phyloP scores from a whole-genome alignment of 768 basidiomycete genomes.

The Ramaria sp. region DNA sequence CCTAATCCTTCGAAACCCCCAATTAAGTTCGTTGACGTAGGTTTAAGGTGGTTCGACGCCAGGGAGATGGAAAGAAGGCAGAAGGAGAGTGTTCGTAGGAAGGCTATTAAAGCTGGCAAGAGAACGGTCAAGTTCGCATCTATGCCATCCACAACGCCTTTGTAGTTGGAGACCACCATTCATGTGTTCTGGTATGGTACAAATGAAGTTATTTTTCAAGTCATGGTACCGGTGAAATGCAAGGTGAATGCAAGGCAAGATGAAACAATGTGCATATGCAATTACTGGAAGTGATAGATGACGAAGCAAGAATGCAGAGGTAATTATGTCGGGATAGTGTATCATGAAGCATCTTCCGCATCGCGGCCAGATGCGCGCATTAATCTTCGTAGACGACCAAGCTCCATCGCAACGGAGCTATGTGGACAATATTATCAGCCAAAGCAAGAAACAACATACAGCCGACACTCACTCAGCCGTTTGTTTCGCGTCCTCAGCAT shows the following conservation, averaged over 20 bases:
- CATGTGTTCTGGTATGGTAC: no score
- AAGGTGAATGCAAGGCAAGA: no score
- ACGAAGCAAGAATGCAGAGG: background rate
- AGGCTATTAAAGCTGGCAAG: slow-evolving; percentile 23
- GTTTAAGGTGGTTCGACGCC: slow-evolving; percentile 54
- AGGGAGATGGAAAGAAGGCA: slow-evolving; percentile 42
- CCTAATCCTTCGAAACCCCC: slow-evolving; percentile 28
- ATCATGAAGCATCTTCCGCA: background rate
- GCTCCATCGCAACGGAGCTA: slow-evolving; percentile 51
- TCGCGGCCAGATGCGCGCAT: slow-evolving; percentile 33
- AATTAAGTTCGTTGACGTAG: slow-evolving; percentile 65
- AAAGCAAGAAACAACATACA: background rate
- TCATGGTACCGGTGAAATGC: no score
- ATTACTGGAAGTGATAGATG: background rate
- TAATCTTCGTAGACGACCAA: slow-evolving; percentile 58
- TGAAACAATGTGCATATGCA: background rate
- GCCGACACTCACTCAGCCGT: slow-evolving; percentile 53
- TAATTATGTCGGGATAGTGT: background rate
- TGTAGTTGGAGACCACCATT: no score
- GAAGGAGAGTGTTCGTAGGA: slow-evolving; percentile 38
- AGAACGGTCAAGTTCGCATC: background rate
- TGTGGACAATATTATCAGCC: slow-evolving; percentile 7
- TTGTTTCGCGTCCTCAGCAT: slow-evolving; percentile 45
- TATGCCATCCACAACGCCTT: no score
- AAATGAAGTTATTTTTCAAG: no score